Evolutionary conservation across 768 basidiomycete genomes (phyloP).

Genomic region (Saitozyma podzolica): DNA sequence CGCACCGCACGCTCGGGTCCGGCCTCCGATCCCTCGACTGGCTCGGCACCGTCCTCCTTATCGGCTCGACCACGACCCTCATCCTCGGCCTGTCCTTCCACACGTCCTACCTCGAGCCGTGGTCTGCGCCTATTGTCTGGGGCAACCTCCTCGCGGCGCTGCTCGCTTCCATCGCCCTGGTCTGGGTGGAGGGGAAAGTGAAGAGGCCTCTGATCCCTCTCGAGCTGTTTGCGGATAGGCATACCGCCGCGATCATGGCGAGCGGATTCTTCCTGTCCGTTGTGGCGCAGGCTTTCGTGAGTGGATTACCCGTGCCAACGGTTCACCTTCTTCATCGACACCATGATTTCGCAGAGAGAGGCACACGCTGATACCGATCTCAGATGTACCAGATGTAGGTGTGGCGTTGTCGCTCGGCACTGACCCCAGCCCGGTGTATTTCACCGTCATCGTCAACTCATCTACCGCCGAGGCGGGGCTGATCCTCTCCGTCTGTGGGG

Average conservation of each 20-base stretch:
- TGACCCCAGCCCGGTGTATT: slow-evolving; percentile 45
- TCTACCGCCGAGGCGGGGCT: slow-evolving; percentile 46
- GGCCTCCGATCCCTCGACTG: slow-evolving; percentile 47
- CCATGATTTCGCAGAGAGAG: too few relatives aligned
- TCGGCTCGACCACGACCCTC: slow-evolving; percentile 40
- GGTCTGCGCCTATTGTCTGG: slow-evolving; percentile 47
- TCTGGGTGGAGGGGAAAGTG: slow-evolving; percentile 36
- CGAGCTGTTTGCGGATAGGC: slow-evolving; percentile 35
- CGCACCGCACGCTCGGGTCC: slow-evolving; percentile 27
- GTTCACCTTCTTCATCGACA: too few relatives aligned
- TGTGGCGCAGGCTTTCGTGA: slow-evolving; percentile 45
- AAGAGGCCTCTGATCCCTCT: slow-evolving; percentile 45
- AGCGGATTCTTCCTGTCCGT: slow-evolving; percentile 47
- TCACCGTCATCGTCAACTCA: slow-evolving; percentile 47
- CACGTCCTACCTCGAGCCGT: slow-evolving; percentile 48
- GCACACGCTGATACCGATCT: slow-evolving; percentile 2
- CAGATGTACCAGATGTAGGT: slow-evolving; percentile 41
- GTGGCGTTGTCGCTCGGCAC: not conserved
- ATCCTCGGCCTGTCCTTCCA: slow-evolving; percentile 50
- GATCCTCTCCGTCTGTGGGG: slow-evolving; percentile 43
- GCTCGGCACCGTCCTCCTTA: slow-evolving; percentile 40
- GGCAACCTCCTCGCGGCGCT: slow-evolving; percentile 34
- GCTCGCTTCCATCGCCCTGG: slow-evolving; percentile 19
- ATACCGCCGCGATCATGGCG: slow-evolving; percentile 35
- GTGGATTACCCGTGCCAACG: slow-evolving; percentile 11